Conservation (phyloP, 345 rosid species). For the Populus euphratica region DNA sequence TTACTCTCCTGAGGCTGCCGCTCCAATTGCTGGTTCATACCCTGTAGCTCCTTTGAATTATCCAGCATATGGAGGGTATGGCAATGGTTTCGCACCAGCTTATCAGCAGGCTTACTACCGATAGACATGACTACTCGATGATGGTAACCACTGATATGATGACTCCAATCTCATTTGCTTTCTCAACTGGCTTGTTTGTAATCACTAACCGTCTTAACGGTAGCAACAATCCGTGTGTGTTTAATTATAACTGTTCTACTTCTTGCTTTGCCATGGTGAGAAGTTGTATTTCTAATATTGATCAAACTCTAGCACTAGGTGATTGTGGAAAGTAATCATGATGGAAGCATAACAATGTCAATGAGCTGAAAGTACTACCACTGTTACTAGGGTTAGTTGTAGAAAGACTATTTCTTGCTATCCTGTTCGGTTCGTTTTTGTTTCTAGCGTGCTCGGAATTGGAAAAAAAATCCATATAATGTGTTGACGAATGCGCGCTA, state of each 20-base stretch:
- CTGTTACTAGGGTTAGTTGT: constrained; percentile 31
- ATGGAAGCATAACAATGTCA: constrained; percentile 37
- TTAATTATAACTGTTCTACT: constrained; percentile 44
- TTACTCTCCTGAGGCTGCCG: constrained; percentile 62
- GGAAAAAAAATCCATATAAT: no score
- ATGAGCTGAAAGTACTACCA: constrained; percentile 18
- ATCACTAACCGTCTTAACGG: constrained; percentile 71
- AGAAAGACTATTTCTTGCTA: constrained; percentile 14
- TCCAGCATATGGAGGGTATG: constrained; percentile 55
- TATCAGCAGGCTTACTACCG: constrained; percentile 84
- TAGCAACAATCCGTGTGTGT: constrained; percentile 59
- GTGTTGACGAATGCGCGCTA: no score
- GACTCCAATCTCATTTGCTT: constrained; percentile 45
- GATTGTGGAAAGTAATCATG: constrained; percentile 50
- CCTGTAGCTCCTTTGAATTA: constrained; percentile 61
- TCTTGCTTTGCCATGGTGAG: constrained; percentile 39
- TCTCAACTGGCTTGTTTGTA: constrained; percentile 58
- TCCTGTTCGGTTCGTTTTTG: background rate
- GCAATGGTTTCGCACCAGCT: constrained; percentile 57
- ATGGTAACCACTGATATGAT: constrained; percentile 75
- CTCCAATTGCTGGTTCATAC: constrained; percentile 45
- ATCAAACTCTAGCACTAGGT: constrained; percentile 53
- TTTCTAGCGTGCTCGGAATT: no score
- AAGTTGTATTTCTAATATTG: constrained; percentile 60
- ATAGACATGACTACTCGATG: constrained; percentile 53